These are phyloP conservation scores for Entomortierella parvispora DNA, from an alignment of 192 early-diverging fungal genomes.

Conservation along the genomic window DNA sequence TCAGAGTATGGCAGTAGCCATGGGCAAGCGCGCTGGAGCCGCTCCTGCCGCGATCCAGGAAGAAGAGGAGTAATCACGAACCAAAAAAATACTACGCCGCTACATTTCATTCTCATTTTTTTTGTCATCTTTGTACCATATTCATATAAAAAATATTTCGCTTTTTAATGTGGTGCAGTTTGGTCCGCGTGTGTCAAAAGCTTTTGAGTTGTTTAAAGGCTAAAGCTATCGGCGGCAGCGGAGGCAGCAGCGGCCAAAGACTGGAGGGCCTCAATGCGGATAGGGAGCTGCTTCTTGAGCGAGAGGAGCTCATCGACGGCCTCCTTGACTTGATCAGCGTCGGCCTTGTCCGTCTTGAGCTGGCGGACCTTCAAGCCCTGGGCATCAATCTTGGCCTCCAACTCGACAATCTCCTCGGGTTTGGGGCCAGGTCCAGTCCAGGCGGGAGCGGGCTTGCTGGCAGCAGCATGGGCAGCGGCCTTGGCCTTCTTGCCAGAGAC, in stretches of 20 bases:
- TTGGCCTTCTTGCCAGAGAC: slow-evolving; percentile 48
- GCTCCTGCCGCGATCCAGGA: slow-evolving; percentile 50
- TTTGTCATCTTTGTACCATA: background rate
- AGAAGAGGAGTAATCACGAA: slow-evolving; percentile 42
- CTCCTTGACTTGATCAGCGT: slow-evolving; percentile 31
- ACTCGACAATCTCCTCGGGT: slow-evolving; percentile 40
- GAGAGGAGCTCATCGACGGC: slow-evolving; percentile 36
- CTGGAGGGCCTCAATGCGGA: slow-evolving; percentile 40
- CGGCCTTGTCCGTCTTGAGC: slow-evolving; percentile 38
- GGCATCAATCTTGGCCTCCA: slow-evolving; percentile 46
- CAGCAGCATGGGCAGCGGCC: slow-evolving; percentile 40
- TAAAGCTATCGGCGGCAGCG: slow-evolving; percentile 28
- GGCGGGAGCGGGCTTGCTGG: slow-evolving; percentile 26
- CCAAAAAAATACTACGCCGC: background rate
- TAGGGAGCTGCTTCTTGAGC: slow-evolving; percentile 40
- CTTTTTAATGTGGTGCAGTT: background rate
- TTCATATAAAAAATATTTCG: background rate
- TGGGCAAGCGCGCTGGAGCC: slow-evolving; percentile 35
- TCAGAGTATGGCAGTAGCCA: slow-evolving; percentile 46
- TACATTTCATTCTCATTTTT: background rate
- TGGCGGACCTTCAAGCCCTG: slow-evolving; percentile 38
- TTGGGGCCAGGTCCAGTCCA: slow-evolving; percentile 40
- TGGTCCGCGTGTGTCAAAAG: background rate
- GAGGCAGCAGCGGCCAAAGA: slow-evolving; percentile 32
- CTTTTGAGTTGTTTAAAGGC: slow-evolving; percentile 11